A percentile compares a stretch with the other conserved stretches of the same genome.
phyloP scores from a whole-genome alignment of 768 basidiomycete species.

The Candolleomyces aberdarensis region DNA sequence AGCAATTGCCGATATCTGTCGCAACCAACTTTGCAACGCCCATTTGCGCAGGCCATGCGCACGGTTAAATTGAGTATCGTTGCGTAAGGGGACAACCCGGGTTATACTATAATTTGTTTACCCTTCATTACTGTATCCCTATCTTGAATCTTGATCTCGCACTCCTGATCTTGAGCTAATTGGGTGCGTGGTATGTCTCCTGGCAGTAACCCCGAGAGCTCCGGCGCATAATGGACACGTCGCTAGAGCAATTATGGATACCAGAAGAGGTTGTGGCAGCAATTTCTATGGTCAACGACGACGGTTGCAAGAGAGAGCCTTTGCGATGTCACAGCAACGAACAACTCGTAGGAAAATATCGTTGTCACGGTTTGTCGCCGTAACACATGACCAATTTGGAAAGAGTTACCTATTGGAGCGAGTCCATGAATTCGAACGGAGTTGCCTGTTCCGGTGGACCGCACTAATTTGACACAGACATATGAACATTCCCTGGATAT shows the following conservation, averaged over 20 bases:
- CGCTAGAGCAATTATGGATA: neutral
- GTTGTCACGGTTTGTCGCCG: constrained; percentile 6
- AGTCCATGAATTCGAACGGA: neutral
- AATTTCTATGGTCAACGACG: constrained; percentile 4
- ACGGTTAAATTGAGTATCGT: constrained; percentile 12
- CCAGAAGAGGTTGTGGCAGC: constrained; percentile 9
- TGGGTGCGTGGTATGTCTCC: constrained; percentile 3
- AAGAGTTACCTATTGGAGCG: neutral
- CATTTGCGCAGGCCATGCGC: constrained; percentile 16
- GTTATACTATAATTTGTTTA: constrained; percentile 22
- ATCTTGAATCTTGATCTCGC: constrained; percentile 9
- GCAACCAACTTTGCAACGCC: constrained; percentile 27
- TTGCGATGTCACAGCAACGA: constrained; percentile 10
- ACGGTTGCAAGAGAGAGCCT: constrained; percentile 13
- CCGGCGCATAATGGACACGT: constrained; percentile 5
- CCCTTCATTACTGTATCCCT: constrained; percentile 10
- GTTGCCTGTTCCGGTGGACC: neutral
- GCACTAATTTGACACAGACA: neutral
- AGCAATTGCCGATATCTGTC: constrained; percentile 33
- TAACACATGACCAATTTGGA: neutral
- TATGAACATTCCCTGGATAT: neutral
- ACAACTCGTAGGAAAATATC: constrained; percentile 3
- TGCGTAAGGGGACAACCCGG: constrained; percentile 27
- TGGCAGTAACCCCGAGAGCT: constrained; percentile 16
- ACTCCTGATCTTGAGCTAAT: constrained; percentile 11